Evolutionary conservation across 2,329 filamentous ascomycete species (phyloP).

Genomic region (Exophiala oligosperma): DNA sequence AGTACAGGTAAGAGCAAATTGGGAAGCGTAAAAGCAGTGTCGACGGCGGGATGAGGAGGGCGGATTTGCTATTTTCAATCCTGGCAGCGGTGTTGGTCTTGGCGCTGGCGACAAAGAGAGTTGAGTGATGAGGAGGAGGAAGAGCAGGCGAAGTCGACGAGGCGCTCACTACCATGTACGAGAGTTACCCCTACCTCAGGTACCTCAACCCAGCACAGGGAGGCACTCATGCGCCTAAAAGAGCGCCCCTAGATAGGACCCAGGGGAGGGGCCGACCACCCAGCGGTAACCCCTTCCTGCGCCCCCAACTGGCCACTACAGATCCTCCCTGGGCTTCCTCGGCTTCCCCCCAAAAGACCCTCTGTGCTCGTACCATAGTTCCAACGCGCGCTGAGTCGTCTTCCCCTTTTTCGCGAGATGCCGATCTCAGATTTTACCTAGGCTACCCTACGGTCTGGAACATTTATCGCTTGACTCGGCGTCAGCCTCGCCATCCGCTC

Average conservation of each 20-base stretch:
- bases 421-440: no score
- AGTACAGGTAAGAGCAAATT: neutral
- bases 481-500: neutral
- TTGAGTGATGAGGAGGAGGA: neutral
- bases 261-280: no score
- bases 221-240: neutral
- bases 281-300: neutral
- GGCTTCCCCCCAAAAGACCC: neutral
- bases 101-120: slow-evolving; percentile 1
- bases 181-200: neutral
- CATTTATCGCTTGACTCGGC: neutral
- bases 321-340: no score
- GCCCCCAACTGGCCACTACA: no score
- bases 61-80: slow-evolving; percentile 27
- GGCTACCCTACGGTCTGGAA: no score
- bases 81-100: slow-evolving; percentile 21
- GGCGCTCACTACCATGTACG: neutral
- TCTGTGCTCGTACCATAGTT: neutral
- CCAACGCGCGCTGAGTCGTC: no score
- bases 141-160: neutral
- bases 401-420: neutral
- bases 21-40: slow-evolving; percentile 1
- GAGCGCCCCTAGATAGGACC: no score
- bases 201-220: neutral
- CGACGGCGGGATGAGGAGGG: slow-evolving; percentile 10